Conservation (phyloP, 139 green algal genomes). For the Gonium pectorale region DNA sequence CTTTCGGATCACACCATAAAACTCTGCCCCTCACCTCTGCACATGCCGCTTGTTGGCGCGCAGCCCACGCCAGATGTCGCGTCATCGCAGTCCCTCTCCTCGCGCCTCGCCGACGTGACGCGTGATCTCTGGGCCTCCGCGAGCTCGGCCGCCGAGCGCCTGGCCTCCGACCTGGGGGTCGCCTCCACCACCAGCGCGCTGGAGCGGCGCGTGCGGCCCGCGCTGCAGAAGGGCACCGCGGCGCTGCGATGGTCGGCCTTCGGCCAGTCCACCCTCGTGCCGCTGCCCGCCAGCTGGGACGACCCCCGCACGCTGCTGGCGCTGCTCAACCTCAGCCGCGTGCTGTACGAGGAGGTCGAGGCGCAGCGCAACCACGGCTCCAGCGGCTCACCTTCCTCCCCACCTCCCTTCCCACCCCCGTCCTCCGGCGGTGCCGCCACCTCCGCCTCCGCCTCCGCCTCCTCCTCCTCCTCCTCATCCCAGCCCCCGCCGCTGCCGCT, state of each 20-base stretch:
- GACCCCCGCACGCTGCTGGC: conserved; percentile 34
- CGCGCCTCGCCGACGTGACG: too few species aligned
- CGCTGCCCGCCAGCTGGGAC: background rate
- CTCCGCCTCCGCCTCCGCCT: background rate
- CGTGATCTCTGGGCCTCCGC: background rate
- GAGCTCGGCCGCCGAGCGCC: background rate
- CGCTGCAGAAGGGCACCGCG: background rate
- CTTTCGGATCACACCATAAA: too few species aligned
- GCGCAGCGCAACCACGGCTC: background rate
- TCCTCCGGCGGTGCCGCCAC: background rate
- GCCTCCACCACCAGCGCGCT: background rate
- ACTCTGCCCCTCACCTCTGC: too few species aligned
- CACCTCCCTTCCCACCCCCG: too few species aligned
- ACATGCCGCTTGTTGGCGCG: too few species aligned
- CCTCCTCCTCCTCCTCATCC: background rate
- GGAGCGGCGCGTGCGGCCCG: background rate
- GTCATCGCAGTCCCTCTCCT: too few species aligned
- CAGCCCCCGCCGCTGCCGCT: conserved; percentile 8
- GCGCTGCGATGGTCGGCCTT: conserved; percentile 18
- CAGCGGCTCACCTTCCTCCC: background rate
- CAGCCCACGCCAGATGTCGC: too few species aligned
- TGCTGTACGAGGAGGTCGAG: background rate
- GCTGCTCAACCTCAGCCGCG: background rate
- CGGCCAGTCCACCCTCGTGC: background rate
- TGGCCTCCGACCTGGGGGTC: background rate